Conservation (phyloP, 441 rosid species). For the Erodium moschatum region DNA sequence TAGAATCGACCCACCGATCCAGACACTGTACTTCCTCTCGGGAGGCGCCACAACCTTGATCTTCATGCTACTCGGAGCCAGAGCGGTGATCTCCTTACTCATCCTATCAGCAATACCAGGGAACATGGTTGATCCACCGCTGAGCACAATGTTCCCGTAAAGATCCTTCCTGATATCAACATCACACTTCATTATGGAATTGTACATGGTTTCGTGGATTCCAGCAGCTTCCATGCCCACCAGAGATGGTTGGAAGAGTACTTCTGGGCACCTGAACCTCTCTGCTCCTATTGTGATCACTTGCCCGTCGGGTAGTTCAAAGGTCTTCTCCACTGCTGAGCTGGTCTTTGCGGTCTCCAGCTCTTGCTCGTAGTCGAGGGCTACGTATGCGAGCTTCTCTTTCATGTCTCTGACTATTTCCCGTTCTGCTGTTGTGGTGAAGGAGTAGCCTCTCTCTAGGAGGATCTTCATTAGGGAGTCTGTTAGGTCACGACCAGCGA, state of each 20-base stretch:
- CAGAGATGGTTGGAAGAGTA: constrained; percentile 22
- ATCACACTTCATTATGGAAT: constrained; percentile 19
- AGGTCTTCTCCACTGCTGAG: constrained; percentile 17
- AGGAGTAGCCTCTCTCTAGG: constrained; percentile 17
- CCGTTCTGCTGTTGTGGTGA: constrained; percentile 22
- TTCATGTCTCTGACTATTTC: constrained; percentile 21
- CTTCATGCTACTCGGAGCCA: not conserved
- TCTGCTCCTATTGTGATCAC: constrained; percentile 9
- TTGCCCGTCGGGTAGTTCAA: constrained; percentile 17
- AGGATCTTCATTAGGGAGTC: constrained; percentile 21
- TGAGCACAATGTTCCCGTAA: constrained; percentile 11
- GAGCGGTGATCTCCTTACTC: not conserved
- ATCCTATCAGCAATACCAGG: not conserved
- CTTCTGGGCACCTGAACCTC: constrained; percentile 18
- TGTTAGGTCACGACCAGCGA: constrained; percentile 12
- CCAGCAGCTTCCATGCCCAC: constrained; percentile 13
- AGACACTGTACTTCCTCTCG: constrained; percentile 3
- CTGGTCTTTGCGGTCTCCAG: constrained; percentile 15
- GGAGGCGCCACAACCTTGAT: not conserved
- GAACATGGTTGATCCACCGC: not conserved
- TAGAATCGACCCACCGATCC: not conserved
- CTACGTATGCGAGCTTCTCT: constrained; percentile 19
- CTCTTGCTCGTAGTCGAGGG: constrained; percentile 19
- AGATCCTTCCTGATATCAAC: constrained; percentile 22
- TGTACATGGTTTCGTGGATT: not conserved